Evolutionary conservation across 2,329 filamentous ascomycete genomes (phyloP), one percentile per base, ranked within the genome.

Genomic region (Mycosphaerella arachidis): DNA sequence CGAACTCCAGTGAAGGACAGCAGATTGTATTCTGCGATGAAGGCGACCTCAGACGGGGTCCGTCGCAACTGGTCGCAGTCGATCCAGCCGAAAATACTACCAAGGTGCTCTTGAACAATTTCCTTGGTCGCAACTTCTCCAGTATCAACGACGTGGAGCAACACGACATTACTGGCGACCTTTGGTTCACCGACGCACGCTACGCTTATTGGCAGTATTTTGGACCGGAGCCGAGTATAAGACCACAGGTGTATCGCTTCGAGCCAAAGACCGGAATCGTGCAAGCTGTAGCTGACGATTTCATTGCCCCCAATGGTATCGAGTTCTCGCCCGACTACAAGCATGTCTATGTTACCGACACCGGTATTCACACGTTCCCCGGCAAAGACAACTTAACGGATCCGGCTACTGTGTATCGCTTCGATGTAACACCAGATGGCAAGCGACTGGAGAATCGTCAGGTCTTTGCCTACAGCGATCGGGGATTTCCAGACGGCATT

Each of bases 151-250:
- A 87, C 57, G 75, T 83, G 0, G 76, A 76, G 1, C 73, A 84
- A 57, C 79, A 86, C 61, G 81, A 82, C 2, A 67, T 70, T 4
- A 85, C 81, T 55, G 77, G 78, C 12, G 80, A 84, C 40, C 72
- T 87, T 4, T 87, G 85, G 74, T 86, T 87, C 65, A 87, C 84
- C 0, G 85, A 87, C 58, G 80, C 82, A 0, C 75, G 79, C 13
- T 35, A 37, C 35, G 20, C 40, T 24, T 58, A 60, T 48, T 60
- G 61, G 61, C 61, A 66, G 33, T 62, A 66, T 53, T 86, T 86
- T 66, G 76, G 83, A 0, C 81, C 81, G 0, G 63, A 70, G 5
- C 83, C 83, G 0, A 78, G 77, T 0, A 70, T 86, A 6, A 80
- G 76, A 3, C 82, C 81, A 58, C 84, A 87, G 65, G 82, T 86